Conservation (phyloP, 495 filamentous ascomycete genomes). For the Penicillium subrubescens region DNA sequence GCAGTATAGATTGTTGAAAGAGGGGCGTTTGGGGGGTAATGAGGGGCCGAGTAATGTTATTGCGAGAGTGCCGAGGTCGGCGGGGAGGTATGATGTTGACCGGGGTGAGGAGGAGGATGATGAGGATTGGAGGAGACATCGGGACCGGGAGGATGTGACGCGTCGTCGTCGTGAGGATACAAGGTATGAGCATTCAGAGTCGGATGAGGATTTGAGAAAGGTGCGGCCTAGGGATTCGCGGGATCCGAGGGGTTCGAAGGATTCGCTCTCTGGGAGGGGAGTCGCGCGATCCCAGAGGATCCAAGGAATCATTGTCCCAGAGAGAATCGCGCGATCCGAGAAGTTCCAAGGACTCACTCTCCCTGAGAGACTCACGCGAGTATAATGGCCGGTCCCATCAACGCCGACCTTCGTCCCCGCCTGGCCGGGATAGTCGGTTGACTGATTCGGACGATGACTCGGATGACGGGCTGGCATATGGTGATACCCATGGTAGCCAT, state of each 20-base stretch:
- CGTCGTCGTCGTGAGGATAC: conserved; percentile 33
- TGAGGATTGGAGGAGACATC: conserved; percentile 27
- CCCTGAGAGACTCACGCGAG: conserved; percentile 8
- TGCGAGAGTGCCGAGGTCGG: conserved; percentile 42
- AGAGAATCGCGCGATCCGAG: not conserved
- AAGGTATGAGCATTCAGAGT: conserved; percentile 44
- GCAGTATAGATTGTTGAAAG: conserved; percentile 28
- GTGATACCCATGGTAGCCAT: conserved; percentile 37
- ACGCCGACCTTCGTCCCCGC: conserved; percentile 26
- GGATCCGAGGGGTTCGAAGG: not conserved
- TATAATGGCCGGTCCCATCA: conserved; percentile 25
- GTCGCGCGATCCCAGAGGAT: not conserved
- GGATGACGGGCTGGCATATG: conserved; percentile 44
- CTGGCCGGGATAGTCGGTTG: conserved; percentile 33
- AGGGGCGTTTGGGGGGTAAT: conserved; percentile 13
- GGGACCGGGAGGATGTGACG: conserved; percentile 28
- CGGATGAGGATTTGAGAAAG: conserved; percentile 25
- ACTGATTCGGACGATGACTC: conserved; percentile 46
- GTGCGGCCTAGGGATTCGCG: conserved; percentile 9
- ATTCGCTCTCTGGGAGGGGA: not conserved
- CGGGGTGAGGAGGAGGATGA: conserved; percentile 51
- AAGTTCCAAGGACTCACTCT: not conserved
- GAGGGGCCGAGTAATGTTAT: conserved; percentile 4
- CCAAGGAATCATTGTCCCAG: not conserved
- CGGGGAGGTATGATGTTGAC: conserved; percentile 42